Conservation (phyloP, 208 protist genomes). For the Leishmania gerbilli region DNA sequence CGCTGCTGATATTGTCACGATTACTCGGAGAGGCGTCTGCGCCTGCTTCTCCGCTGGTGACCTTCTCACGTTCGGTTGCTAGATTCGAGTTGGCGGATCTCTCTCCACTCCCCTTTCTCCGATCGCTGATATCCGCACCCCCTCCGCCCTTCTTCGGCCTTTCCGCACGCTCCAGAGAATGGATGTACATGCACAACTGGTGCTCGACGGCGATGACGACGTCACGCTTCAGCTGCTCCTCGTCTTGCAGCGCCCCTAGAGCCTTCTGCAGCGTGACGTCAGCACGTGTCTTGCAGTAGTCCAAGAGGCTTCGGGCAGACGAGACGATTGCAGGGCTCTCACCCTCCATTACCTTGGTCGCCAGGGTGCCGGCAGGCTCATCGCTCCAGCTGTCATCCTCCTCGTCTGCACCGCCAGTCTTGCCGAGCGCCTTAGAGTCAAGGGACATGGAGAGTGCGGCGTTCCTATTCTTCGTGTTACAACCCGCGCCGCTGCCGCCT, state of each 20-base stretch:
- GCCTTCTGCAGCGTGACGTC: conserved; percentile 13
- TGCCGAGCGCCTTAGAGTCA: conserved; percentile 37
- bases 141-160: background rate
- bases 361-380: background rate
- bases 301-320: conserved; percentile 28
- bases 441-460: conserved; percentile 30
- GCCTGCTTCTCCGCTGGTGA: background rate
- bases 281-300: conserved; percentile 30
- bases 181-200: conserved; percentile 44
- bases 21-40: background rate
- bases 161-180: conserved; percentile 11
- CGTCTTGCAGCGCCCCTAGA: conserved; percentile 25
- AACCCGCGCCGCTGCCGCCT: background rate
- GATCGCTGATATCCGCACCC: background rate
- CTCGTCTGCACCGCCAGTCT: background rate
- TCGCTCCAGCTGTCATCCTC: conserved; percentile 49
- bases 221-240: conserved; percentile 51
- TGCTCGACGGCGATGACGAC: conserved; percentile 44
- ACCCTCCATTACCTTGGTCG: background rate
- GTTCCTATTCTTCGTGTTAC: background rate
- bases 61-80: background rate
- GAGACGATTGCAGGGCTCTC: conserved; percentile 7
- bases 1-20: background rate
- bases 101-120: background rate
- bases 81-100: background rate